Percentiles rank a stretch among this genome's conserved stretches.
Conservation (phyloP, 306 rosid genomes). For the Pueraria montana region DNA sequence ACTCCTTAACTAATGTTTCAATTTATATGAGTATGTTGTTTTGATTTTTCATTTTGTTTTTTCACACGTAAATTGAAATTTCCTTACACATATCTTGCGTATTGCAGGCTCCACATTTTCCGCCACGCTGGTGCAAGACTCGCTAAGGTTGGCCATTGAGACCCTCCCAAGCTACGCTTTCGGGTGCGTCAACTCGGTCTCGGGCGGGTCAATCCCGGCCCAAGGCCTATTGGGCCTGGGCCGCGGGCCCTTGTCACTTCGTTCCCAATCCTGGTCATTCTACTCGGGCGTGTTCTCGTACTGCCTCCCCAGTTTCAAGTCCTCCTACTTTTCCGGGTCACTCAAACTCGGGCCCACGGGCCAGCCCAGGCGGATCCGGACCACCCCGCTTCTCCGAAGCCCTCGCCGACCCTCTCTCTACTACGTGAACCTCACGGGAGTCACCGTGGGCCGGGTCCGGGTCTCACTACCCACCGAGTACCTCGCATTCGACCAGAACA, state of each 20-base stretch:
- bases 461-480: constrained; percentile 51
- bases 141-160: constrained; percentile 49
- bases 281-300: constrained; percentile 77
- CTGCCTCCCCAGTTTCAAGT: constrained; percentile 70
- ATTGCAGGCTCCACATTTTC: constrained; percentile 70
- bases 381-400: constrained; percentile 76
- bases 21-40: too few species aligned
- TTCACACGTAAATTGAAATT: not conserved
- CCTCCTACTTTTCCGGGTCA: constrained; percentile 20
- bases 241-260: constrained; percentile 68
- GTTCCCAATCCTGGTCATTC: constrained; percentile 62
- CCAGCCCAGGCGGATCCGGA: constrained; percentile 69
- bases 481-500: constrained; percentile 62
- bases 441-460: constrained; percentile 64
- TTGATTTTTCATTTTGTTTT: not conserved
- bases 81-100: not conserved
- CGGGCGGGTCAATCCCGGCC: constrained; percentile 60
- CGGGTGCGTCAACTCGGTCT: constrained; percentile 60
- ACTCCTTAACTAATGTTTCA: not conserved
- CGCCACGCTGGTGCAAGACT: constrained; percentile 68
- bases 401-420: constrained; percentile 77
- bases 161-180: constrained; percentile 60
- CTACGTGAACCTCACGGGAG: constrained; percentile 78
- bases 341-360: constrained; percentile 64
- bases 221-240: constrained; percentile 85